Base-by-base conservation (phyloP, 805 yeast species). In the Henningerozyma blattae region DNA sequence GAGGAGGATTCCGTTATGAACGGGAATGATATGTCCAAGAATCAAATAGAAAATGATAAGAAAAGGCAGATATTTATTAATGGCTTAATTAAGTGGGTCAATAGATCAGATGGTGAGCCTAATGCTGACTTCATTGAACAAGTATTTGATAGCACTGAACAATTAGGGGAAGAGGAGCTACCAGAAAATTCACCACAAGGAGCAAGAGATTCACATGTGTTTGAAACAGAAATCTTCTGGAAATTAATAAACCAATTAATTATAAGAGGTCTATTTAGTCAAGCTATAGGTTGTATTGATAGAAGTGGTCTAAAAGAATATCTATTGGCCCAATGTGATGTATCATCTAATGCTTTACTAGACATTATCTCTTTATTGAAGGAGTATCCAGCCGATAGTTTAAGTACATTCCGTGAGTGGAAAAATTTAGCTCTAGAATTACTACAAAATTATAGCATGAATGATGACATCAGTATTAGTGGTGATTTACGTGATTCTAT, bases 21-120 rank as follows among this genome's bases (percentile, higher is more conserved):
- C 59, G 40, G 15, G 33, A 64, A 36, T 44, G 43, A 4, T 40
- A 38, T 15, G 46, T 63, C 3, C 60, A 60, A 16, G 52, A 53
- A 47, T 47, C 9, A 41, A 39, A 17, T 46, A 62, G 2, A n/a
- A n/a, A n/a, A n/a, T n/a, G 60, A 63, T 14, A 48, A 55, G 4
- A 9, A 30, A 30, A 44, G 50, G 36, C 28, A 28, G 7, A 59
- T 52, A 32, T 61, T 62, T 41, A 66, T 75, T 20, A 60, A 61
- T 31, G 48, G 64, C 27, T 53, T 75, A 24, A 54, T 67, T 13
- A 66, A 63, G 31, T 81, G 91, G 91, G 62, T 77, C 18, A 81
- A 81, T 47, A 64, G 72, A 36, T 75, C 77, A 20, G 83, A 79
- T 48, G 75, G 77, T 4, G 70, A 72, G 43, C 87, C 87, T 1